phyloP scores from a whole-genome alignment of 441 rosid genomes.

The Populus hybrid region DNA sequence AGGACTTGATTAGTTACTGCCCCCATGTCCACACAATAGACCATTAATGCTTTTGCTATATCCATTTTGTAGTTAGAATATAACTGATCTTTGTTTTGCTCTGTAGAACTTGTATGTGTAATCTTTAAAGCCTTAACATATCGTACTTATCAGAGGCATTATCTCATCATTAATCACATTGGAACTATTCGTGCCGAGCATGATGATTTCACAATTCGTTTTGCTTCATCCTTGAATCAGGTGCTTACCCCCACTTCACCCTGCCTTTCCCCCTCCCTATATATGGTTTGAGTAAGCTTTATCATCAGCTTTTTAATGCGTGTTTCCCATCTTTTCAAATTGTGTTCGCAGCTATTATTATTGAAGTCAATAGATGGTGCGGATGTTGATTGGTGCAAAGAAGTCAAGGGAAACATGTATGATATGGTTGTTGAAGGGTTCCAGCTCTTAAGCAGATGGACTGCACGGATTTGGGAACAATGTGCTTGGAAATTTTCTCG shows the following conservation, averaged over 20 bases:
- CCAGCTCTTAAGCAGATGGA: conserved; percentile 97
- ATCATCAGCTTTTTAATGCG: conserved; percentile 12
- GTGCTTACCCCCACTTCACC: conserved; percentile 27
- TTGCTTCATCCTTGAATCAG: conserved; percentile 93
- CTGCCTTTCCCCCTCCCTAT: conserved; percentile 8
- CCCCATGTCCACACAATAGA: neutral
- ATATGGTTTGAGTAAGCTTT: neutral
- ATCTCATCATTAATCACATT: conserved; percentile 79
- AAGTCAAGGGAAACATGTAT: conserved; percentile 93
- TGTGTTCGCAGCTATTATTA: conserved; percentile 60
- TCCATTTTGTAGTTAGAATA: neutral
- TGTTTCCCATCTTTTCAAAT: conserved; percentile 22
- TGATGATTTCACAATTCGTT: conserved; percentile 92
- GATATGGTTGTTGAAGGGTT: conserved; percentile 99
- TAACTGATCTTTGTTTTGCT: conserved; percentile 1
- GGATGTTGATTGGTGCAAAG: conserved; percentile 91
- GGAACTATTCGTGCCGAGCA: conserved; percentile 97
- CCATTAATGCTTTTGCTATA: neutral
- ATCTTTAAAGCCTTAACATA: conserved; percentile 54
- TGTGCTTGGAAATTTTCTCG: conserved; percentile 99
- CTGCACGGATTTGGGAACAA: conserved; percentile 96
- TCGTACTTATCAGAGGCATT: conserved; percentile 92
- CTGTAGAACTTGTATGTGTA: conserved; percentile 4
- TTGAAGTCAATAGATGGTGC: conserved; percentile 86
- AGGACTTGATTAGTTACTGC: neutral